Conservation (phyloP, 306 rosid species). For the Potentilla sterilis region DNA sequence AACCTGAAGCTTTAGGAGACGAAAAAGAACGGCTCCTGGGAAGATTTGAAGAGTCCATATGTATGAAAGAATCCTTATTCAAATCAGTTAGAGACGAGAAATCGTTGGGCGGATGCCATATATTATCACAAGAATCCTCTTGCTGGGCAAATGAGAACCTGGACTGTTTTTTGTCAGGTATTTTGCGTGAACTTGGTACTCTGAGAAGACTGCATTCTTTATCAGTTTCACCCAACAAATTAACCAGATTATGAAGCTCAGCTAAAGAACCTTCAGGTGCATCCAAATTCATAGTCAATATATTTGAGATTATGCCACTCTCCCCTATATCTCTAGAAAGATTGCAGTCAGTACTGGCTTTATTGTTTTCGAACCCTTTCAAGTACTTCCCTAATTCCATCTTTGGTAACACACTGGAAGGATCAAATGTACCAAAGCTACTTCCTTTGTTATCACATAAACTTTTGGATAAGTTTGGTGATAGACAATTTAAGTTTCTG, state of each 20-base stretch:
- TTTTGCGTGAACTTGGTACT: conserved; percentile 60
- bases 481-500: neutral
- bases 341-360: conserved; percentile 35
- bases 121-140: conserved; percentile 47
- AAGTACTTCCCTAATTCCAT: conserved; percentile 40
- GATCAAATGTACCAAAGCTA: conserved; percentile 15
- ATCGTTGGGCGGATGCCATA: conserved; percentile 1
- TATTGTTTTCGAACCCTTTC: conserved; percentile 33
- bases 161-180: conserved; percentile 65
- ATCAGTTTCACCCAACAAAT: conserved; percentile 56
- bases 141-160: conserved; percentile 90
- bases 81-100: conserved; percentile 3
- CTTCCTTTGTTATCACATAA: conserved; percentile 2
- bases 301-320: conserved; percentile 85
- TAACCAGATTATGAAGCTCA: conserved; percentile 62
- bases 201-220: conserved; percentile 38
- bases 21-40: neutral
- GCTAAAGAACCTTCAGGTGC: conserved; percentile 59
- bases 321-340: conserved; percentile 63
- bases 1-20: conserved; percentile 19
- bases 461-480: neutral
- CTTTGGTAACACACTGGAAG: conserved; percentile 38
- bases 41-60: neutral
- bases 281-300: conserved; percentile 70
- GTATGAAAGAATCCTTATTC: neutral